Evolutionary conservation across 257 asterid genomes (phyloP).

Genomic region (Henckelia pumila): DNA sequence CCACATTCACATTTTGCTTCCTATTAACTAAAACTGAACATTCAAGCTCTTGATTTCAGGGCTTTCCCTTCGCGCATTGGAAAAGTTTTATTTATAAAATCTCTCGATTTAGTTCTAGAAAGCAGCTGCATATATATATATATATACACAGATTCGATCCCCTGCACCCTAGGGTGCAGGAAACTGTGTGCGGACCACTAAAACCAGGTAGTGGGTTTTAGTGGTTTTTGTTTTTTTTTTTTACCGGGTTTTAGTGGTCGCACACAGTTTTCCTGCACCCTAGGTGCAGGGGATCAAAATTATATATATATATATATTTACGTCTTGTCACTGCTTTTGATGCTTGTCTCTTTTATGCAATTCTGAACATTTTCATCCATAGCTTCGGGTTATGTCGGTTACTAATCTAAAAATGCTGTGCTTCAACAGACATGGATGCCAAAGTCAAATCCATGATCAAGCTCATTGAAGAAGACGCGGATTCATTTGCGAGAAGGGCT

Average conservation of each 20-base stretch:
- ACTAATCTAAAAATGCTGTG: conserved; percentile 4
- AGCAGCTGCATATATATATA: neutral
- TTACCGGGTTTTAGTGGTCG: too few species aligned
- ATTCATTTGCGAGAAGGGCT: conserved; percentile 89
- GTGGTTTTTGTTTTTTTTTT: too few species aligned
- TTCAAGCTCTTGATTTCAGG: neutral
- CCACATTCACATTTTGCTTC: neutral
- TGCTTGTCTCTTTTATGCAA: neutral
- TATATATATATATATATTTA: too few species aligned
- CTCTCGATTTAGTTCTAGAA: neutral
- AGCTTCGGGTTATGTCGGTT: neutral
- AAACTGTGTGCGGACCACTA: too few species aligned
- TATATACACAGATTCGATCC: too few species aligned
- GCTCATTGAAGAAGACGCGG: conserved; percentile 94
- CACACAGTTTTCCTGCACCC: too few species aligned
- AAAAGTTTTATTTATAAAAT: too few species aligned
- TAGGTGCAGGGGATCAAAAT: too few species aligned
- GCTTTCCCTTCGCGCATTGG: neutral
- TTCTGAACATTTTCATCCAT: neutral
- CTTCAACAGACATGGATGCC: conserved; percentile 78
- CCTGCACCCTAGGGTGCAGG: too few species aligned
- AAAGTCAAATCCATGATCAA: conserved; percentile 88
- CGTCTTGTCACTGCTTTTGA: neutral
- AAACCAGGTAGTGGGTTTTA: too few species aligned
- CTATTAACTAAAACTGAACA: neutral